phyloP scores from a whole-genome alignment of 192 early-diverging fungal genomes.

The Mortierella alpina region DNA sequence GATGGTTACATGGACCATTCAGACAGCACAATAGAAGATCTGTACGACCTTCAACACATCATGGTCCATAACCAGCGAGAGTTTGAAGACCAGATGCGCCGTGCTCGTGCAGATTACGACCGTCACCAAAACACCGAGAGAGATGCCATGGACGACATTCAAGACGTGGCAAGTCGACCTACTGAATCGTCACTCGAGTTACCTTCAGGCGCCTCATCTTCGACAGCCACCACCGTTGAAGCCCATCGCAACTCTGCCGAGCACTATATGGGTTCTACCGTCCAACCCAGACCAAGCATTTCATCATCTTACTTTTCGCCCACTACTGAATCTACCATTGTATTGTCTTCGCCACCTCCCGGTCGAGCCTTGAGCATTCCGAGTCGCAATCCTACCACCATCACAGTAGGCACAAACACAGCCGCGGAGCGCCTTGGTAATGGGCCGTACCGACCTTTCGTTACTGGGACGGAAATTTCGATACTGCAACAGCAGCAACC shows the following conservation, averaged over 20 bases:
- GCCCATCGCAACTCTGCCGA: neutral
- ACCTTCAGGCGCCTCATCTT: neutral
- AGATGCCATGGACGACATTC: neutral
- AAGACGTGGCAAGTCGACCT: neutral
- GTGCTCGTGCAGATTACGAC: constrained; percentile 4
- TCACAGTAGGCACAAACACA: neutral
- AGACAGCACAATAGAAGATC: constrained; percentile 10
- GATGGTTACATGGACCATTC: neutral
- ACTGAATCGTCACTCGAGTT: too few relatives aligned
- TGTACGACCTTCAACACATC: constrained; percentile 40
- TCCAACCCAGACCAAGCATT: constrained; percentile 18
- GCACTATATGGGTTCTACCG: neutral
- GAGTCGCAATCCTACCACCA: neutral
- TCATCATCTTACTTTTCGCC: constrained; percentile 42
- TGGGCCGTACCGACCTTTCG: constrained; percentile 29
- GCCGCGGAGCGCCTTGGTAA: neutral
- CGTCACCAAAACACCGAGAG: constrained; percentile 3
- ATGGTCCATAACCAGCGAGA: constrained; percentile 36
- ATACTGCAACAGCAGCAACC: constrained; percentile 6
- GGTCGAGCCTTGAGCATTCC: constrained; percentile 6
- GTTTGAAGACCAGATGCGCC: constrained; percentile 22
- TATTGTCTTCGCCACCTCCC: constrained; percentile 39
- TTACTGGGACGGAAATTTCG: constrained; percentile 29
- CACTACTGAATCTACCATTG: constrained; percentile 31
- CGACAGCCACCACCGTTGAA: neutral